phyloP scores from a whole-genome alignment of 306 rosid species.

The Dryas drummondii region DNA sequence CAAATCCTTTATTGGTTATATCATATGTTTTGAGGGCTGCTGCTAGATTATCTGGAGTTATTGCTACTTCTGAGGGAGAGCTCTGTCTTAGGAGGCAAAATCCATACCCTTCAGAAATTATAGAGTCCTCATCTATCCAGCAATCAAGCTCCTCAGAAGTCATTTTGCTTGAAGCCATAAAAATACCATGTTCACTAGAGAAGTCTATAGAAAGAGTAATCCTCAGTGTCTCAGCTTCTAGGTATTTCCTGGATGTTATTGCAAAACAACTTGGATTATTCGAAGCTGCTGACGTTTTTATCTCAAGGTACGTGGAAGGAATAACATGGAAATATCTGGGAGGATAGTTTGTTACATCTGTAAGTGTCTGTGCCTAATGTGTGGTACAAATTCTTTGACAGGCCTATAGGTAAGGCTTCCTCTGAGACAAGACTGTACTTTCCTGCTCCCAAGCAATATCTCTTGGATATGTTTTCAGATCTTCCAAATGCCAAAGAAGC shows the following conservation, averaged over 20 bases:
- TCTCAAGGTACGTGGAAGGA: slow-evolving; percentile 65
- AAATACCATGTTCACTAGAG: slow-evolving; percentile 60
- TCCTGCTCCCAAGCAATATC: slow-evolving; percentile 51
- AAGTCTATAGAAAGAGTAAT: slow-evolving; percentile 53
- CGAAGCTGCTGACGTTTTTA: slow-evolving; percentile 57
- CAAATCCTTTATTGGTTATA: slow-evolving; percentile 56
- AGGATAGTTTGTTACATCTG: slow-evolving; percentile 8
- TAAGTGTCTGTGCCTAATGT: slow-evolving; percentile 21
- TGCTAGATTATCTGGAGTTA: slow-evolving; percentile 45
- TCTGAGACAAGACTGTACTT: slow-evolving; percentile 81
- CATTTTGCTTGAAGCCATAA: slow-evolving; percentile 47
- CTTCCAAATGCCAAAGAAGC: slow-evolving; percentile 41
- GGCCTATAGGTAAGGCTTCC: slow-evolving; percentile 87
- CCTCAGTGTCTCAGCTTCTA: slow-evolving; percentile 55
- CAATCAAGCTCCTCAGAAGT: slow-evolving; percentile 35
- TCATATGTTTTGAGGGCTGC: slow-evolving; percentile 55
- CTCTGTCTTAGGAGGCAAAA: slow-evolving; percentile 64
- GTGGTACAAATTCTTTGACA: slow-evolving; percentile 27
- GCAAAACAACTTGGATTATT: slow-evolving; percentile 73
- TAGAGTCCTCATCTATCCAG: slow-evolving; percentile 41
- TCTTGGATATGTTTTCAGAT: slow-evolving; percentile 45
- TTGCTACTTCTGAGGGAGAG: slow-evolving; percentile 49
- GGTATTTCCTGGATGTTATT: slow-evolving; percentile 77
- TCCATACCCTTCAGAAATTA: slow-evolving; percentile 57
- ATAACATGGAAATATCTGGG: slow-evolving; percentile 4